These are phyloP conservation scores for Plasmodium falciparum DNA, from an alignment of 169 alveolate genomes.

Conservation along the genomic window DNA sequence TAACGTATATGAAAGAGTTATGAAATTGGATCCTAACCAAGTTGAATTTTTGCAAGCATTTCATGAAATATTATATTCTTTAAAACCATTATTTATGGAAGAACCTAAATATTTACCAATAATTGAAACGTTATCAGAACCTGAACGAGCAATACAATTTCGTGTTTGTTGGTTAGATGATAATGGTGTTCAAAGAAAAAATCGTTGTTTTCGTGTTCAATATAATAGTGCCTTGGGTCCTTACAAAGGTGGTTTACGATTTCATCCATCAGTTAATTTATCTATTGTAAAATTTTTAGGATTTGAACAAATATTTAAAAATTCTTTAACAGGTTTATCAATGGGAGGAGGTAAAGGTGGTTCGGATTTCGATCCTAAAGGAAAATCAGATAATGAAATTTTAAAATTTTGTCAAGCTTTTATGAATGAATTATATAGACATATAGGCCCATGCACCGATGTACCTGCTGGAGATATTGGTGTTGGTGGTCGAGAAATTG, in stretches of 20 bases:
- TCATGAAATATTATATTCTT: slow-evolving; percentile 78
- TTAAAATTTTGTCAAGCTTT: slow-evolving; percentile 87
- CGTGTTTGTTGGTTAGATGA: slow-evolving; percentile 88
- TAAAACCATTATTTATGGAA: slow-evolving; percentile 80
- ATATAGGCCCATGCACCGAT: slow-evolving; percentile 89
- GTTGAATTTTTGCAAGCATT: slow-evolving; percentile 82
- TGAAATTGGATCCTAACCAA: slow-evolving; percentile 73
- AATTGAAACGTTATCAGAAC: slow-evolving; percentile 84
- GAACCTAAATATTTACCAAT: slow-evolving; percentile 82
- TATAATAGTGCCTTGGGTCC: slow-evolving; percentile 88
- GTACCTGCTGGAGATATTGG: slow-evolving; percentile 94
- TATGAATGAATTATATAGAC: slow-evolving; percentile 86
- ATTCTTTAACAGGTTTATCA: slow-evolving; percentile 86
- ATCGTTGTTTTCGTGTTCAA: slow-evolving; percentile 90
- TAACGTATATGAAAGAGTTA: slow-evolving; percentile 63
- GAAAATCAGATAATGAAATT: slow-evolving; percentile 88
- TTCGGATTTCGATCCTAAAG: slow-evolving; percentile 91
- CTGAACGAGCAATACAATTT: slow-evolving; percentile 85
- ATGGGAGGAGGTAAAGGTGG: slow-evolving; percentile 94
- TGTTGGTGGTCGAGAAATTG: slow-evolving; percentile 91
- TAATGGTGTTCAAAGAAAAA: slow-evolving; percentile 83
- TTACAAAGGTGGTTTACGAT: slow-evolving; percentile 91
- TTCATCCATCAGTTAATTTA: slow-evolving; percentile 89
- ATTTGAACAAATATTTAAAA: slow-evolving; percentile 91
- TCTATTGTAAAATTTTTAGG: slow-evolving; percentile 90